Conservation (phyloP, 768 basidiomycete species). For the Pulveroboletus sp. region DNA sequence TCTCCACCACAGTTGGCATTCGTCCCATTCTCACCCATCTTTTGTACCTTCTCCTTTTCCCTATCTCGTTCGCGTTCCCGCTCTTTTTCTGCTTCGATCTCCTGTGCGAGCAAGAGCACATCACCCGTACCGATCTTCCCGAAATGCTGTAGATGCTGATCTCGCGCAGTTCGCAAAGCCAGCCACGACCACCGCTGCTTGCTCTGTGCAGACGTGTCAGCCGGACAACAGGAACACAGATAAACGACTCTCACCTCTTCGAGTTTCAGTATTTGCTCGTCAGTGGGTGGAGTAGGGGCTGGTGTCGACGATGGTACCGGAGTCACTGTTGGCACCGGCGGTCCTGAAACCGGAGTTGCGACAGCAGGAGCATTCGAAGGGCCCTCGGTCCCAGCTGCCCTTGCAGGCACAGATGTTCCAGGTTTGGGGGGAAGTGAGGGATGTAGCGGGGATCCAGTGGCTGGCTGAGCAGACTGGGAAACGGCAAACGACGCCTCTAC, state of each 20-base stretch:
- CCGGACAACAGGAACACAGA: neutral
- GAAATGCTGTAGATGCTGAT: conserved; percentile 70
- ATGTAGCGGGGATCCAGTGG: conserved; percentile 46
- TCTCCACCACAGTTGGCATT: conserved; percentile 27
- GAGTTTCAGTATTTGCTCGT: conserved; percentile 50
- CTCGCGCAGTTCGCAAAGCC: conserved; percentile 70
- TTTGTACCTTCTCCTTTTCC: conserved; percentile 30
- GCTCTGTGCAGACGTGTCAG: conserved; percentile 43
- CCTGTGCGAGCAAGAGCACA: conserved; percentile 42
- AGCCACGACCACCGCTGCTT: conserved; percentile 80
- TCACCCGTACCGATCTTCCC: conserved; percentile 81
- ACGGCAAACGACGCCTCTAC: conserved; percentile 8
- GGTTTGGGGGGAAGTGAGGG: conserved; percentile 74
- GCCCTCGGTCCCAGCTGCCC: conserved; percentile 31
- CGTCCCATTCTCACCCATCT: conserved; percentile 19
- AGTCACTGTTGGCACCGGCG: conserved; percentile 12
- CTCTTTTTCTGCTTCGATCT: conserved; percentile 35
- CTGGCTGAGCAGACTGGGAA: conserved; percentile 4
- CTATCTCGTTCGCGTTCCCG: conserved; percentile 35
- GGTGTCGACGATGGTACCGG: conserved; percentile 17
- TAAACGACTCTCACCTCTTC: conserved; percentile 49
- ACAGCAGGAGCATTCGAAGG: conserved; percentile 18
- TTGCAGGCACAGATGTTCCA: conserved; percentile 35
- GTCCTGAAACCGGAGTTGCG: conserved; percentile 7
- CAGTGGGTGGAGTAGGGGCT: conserved; percentile 31